Conservation (phyloP, 176 grass and related monocot species). For the Oryza meridionalis region DNA sequence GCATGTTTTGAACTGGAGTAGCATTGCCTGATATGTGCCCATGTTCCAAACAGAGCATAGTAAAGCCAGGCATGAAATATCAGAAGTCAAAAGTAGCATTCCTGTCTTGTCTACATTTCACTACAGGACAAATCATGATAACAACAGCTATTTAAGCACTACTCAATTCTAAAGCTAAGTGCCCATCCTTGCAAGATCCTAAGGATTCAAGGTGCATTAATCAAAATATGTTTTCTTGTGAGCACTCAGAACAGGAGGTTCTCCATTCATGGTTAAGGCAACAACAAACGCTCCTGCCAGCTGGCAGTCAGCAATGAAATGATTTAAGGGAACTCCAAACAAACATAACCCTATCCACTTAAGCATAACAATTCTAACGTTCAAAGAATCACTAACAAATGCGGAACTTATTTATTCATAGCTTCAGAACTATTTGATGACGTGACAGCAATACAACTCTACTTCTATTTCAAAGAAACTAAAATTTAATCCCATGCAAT, state of each 20-base stretch:
- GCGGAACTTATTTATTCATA: neutral
- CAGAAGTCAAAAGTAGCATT: constrained; percentile 21
- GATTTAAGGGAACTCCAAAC: neutral
- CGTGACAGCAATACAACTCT: neutral
- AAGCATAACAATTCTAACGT: neutral
- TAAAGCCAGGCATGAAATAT: constrained; percentile 27
- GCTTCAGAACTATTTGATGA: constrained; percentile 26
- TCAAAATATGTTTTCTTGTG: neutral
- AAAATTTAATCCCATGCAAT: neutral
- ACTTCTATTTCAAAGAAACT: neutral
- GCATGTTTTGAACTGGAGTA: constrained; percentile 61
- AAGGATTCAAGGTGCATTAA: constrained; percentile 9
- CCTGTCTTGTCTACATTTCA: constrained; percentile 11
- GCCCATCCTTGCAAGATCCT: neutral
- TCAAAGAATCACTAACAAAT: constrained; percentile 3
- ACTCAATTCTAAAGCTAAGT: neutral
- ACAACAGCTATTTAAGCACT: neutral
- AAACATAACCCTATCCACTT: neutral
- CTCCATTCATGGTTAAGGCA: neutral
- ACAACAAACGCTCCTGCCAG: neutral
- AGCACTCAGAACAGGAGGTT: constrained; percentile 16
- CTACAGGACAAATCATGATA: constrained; percentile 6
- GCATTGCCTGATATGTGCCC: constrained; percentile 40
- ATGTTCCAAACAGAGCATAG: neutral
- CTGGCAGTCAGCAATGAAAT: neutral